Conservation (phyloP, 495 filamentous ascomycete genomes). For the Tricharina praecox region DNA sequence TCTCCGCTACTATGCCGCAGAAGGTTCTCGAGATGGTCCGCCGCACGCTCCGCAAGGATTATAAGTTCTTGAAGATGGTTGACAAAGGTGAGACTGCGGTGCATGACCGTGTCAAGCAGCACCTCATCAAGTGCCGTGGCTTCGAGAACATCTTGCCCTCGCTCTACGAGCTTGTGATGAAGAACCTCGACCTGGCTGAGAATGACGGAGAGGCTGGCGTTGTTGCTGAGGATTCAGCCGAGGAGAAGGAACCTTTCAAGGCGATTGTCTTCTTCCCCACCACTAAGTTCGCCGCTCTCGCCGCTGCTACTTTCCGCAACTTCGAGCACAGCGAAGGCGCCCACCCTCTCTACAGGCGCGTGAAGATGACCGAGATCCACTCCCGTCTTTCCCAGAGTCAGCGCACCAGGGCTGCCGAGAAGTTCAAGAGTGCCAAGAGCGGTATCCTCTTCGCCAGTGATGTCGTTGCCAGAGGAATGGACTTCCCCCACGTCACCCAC, state of each 20-base stretch:
- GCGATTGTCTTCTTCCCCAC: conserved; percentile 79
- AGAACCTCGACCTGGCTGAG: conserved; percentile 17
- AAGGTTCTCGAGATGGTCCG: conserved; percentile 69
- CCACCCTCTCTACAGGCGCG: conserved; percentile 32
- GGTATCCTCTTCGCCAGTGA: conserved; percentile 82
- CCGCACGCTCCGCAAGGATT: conserved; percentile 49
- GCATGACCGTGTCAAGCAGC: conserved; percentile 68
- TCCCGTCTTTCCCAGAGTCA: conserved; percentile 51
- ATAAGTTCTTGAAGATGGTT: conserved; percentile 72
- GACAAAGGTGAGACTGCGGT: conserved; percentile 63
- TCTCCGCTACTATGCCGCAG: conserved; percentile 76
- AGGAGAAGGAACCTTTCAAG: conserved; percentile 43
- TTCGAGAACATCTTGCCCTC: conserved; percentile 64
- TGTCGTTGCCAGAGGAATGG: conserved; percentile 90
- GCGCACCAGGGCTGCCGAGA: conserved; percentile 49
- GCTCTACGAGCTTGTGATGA: conserved; percentile 54
- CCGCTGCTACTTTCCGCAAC: conserved; percentile 40
- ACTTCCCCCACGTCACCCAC: conserved; percentile 83
- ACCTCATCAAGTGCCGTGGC: conserved; percentile 43
- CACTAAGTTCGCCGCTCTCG: conserved; percentile 53
- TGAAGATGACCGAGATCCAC: conserved; percentile 53
- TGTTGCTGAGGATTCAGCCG: background rate
- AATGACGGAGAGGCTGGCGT: conserved; percentile 24
- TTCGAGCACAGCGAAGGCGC: conserved; percentile 28
- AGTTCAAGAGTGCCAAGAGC: conserved; percentile 45